Base-by-base conservation (phyloP, 352 stramenopile genomes). In the Thraustotheca clavata region DNA sequence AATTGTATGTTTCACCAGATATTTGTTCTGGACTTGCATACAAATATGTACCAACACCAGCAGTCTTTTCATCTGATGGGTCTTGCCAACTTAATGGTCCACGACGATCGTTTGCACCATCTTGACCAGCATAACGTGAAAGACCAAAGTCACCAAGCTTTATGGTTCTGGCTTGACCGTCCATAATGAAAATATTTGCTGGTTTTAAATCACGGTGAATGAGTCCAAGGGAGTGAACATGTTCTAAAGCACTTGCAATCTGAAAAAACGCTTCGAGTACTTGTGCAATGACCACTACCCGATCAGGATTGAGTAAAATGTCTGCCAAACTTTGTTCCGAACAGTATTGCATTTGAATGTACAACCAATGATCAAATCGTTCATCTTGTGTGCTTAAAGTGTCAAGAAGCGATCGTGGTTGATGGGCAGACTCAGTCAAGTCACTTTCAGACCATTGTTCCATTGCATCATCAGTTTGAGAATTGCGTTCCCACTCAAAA, bases 331-430 rank as follows among this genome's bases (percentile, higher is more conserved):
- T 96, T 41, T 86, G 76, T 0, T 76, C 80, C 18, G 84, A 84
- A 70, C 87, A 97, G 70, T 95, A 94, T 59, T 91, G 84, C 89
- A 97, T 97, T 67, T 97, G 87, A 49, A 97, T 97, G 66, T 94
- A 97, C 50, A 97, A 66, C 81, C 83, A 91, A 62, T 95, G 86
- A 48, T 95, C 87, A 65, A 73, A 52, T 38, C 36, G 67, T 29
- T 12, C 46, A 29, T 70, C 32, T 32, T 20, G 24, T 29, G 27
- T 38, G 22, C 47, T 46, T 9, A 52, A 31, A 24, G 43, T 52
- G 43, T 52, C 43, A 31, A 52, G 43, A 6, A 52, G 14, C 34
- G 60, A 71, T 35, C 49, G 41, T 26, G 31, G 20, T 35, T 55
- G 11, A 20, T 59, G 35, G 9, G 24, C 31, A 52, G 35, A 20